These are phyloP conservation scores for Exutisphaerella laricina DNA, from an alignment of 2,329 filamentous ascomycete species.

Conservation along the genomic window DNA sequence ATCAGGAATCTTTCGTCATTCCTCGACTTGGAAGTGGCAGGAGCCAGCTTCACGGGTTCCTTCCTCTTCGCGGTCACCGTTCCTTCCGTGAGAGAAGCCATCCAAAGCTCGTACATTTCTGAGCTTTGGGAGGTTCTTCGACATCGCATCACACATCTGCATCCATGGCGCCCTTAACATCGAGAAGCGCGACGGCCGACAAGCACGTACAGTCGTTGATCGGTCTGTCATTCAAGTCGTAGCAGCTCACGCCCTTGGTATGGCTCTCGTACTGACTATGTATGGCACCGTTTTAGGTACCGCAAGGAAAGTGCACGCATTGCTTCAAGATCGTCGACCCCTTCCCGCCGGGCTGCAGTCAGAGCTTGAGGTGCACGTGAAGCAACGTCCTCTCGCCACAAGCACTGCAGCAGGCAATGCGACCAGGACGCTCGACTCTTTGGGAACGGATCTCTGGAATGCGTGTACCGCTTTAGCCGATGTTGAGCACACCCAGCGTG, in stretches of 20 bases:
- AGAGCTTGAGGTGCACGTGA: slow-evolving; percentile 20
- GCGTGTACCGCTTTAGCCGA: slow-evolving; percentile 47
- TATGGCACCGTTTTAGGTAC: slow-evolving; percentile 2
- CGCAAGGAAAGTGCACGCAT: slow-evolving; percentile 7
- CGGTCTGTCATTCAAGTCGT: slow-evolving; percentile 10
- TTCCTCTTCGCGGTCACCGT: too few relatives aligned
- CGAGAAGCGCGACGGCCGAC: slow-evolving; percentile 6
- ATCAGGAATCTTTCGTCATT: too few relatives aligned
- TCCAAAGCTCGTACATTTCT: too few relatives aligned
- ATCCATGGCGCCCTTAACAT: background rate
- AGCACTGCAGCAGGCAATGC: slow-evolving; percentile 24
- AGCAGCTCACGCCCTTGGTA: background rate
- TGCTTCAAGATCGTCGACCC: slow-evolving; percentile 17
- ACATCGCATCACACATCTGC: background rate
- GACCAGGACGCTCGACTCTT: slow-evolving; percentile 49
- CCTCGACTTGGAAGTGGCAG: too few relatives aligned
- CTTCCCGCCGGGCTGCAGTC: slow-evolving; percentile 13
- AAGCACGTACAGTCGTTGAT: slow-evolving; percentile 20
- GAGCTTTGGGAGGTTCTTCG: too few relatives aligned
- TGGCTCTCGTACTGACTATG: background rate
- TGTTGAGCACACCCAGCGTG: slow-evolving; percentile 8
- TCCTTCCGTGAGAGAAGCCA: too few relatives aligned
- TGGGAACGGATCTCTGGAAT: slow-evolving; percentile 62
- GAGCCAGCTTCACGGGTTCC: too few relatives aligned
- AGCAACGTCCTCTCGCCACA: slow-evolving; percentile 12